These are phyloP conservation scores for Fusarium pseudonygamai DNA, from an alignment of 2,329 filamentous ascomycete species.

Conservation along the genomic window DNA sequence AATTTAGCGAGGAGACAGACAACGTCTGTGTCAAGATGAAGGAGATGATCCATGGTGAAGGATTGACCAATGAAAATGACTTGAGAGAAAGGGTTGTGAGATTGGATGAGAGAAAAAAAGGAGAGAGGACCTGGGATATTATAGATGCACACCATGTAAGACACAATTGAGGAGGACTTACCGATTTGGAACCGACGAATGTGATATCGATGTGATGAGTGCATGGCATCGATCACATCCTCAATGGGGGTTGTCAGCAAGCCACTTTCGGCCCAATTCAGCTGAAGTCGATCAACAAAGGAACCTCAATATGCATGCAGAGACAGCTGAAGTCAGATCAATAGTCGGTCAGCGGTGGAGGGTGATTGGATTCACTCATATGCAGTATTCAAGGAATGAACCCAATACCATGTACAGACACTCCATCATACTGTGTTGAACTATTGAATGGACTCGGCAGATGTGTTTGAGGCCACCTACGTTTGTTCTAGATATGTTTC, in stretches of 20 bases:
- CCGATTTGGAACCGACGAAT: background rate
- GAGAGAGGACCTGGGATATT: background rate
- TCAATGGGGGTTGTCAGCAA: background rate
- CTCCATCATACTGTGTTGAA: background rate
- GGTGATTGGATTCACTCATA: background rate
- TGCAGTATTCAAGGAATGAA: background rate
- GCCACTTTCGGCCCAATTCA: background rate
- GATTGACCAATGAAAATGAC: background rate
- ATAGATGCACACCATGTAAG: background rate
- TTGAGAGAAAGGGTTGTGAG: fast-evolving
- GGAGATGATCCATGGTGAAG: constrained; percentile 23
- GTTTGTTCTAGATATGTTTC: background rate
- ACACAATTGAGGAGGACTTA: background rate
- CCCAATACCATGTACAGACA: background rate
- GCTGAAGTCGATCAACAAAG: background rate
- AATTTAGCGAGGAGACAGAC: constrained; percentile 28
- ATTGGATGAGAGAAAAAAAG: background rate
- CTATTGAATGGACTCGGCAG: background rate
- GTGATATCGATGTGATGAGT: background rate
- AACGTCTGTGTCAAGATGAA: constrained; percentile 25
- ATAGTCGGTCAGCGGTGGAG: background rate
- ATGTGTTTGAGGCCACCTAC: background rate
- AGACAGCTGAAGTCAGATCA: background rate
- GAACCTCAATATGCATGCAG: background rate
- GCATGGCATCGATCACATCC: background rate